phyloP scores from a whole-genome alignment of 2,329 filamentous ascomycete species.

The Exophiala viscosa region DNA sequence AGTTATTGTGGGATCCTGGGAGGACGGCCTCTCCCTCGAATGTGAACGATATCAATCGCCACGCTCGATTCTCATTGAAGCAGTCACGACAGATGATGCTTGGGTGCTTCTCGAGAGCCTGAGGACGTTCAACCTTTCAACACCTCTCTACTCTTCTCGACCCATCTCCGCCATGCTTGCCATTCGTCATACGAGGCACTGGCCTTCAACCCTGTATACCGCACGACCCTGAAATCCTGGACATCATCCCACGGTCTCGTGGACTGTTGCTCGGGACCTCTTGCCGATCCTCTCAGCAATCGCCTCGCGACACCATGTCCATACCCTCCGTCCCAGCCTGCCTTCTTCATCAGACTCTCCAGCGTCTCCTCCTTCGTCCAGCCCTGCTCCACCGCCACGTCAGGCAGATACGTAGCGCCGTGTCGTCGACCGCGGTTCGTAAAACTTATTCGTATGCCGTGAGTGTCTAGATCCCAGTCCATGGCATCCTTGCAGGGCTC shows the following conservation, averaged over 20 bases:
- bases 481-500: constrained; percentile 68
- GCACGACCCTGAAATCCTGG: constrained; percentile 66
- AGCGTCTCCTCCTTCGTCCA: constrained; percentile 94
- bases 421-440: constrained; percentile 61
- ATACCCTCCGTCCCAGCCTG: constrained; percentile 72
- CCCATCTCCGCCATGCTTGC: constrained; percentile 75
- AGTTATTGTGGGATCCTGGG: no score
- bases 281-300: constrained; percentile 39
- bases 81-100: no score
- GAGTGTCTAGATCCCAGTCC: constrained; percentile 82
- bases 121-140: constrained; percentile 3
- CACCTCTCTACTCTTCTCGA: constrained; percentile 37
- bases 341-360: constrained; percentile 87
- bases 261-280: constrained; percentile 19
- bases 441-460: constrained; percentile 86
- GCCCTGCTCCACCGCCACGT: constrained; percentile 86
- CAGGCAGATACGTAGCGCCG: constrained; percentile 85
- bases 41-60: no score
- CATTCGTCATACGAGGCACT: constrained; percentile 69
- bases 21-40: no score
- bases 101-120: no score
- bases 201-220: constrained; percentile 82
- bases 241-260: constrained; percentile 65
- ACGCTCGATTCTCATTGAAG: no score
- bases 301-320: constrained; percentile 34